Conservation (phyloP, 345 rosid species). For the Aquilaria malaccensis region DNA sequence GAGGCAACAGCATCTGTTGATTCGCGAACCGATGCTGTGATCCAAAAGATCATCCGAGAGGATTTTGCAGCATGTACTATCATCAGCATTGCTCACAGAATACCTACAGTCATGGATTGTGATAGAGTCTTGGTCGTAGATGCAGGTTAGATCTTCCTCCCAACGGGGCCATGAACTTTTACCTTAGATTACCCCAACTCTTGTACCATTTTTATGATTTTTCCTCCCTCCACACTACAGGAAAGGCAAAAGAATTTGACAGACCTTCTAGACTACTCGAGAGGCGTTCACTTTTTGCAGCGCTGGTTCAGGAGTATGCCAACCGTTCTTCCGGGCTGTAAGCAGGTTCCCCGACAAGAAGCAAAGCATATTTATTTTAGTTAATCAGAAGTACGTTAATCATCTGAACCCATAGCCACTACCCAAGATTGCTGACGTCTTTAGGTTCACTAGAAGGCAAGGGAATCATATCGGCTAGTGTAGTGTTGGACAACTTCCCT, state of each 20-base stretch:
- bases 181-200: too few species aligned
- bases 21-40: slow-evolving; percentile 81
- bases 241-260: slow-evolving; percentile 72
- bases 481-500: too few species aligned
- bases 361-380: too few species aligned
- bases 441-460: too few species aligned
- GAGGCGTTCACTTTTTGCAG: slow-evolving; percentile 63
- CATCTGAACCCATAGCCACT: too few species aligned
- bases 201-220: background rate
- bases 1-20: slow-evolving; percentile 98
- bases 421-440: too few species aligned
- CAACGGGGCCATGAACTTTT: too few species aligned
- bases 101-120: slow-evolving; percentile 97
- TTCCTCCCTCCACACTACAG: slow-evolving; percentile 31
- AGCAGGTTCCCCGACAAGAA: background rate
- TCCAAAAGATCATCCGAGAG: slow-evolving; percentile 86
- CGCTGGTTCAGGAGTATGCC: slow-evolving; percentile 91
- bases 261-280: slow-evolving; percentile 65
- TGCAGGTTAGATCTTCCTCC: slow-evolving; percentile 37
- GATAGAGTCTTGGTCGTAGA: slow-evolving; percentile 82
- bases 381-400: too few species aligned
- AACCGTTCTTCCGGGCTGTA: slow-evolving; percentile 66
- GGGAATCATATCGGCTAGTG: too few species aligned
- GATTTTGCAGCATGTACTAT: slow-evolving; percentile 79
- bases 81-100: slow-evolving; percentile 94